phyloP scores from a whole-genome alignment of 2,329 filamentous ascomycete genomes.

The Raffaelea arxii region DNA sequence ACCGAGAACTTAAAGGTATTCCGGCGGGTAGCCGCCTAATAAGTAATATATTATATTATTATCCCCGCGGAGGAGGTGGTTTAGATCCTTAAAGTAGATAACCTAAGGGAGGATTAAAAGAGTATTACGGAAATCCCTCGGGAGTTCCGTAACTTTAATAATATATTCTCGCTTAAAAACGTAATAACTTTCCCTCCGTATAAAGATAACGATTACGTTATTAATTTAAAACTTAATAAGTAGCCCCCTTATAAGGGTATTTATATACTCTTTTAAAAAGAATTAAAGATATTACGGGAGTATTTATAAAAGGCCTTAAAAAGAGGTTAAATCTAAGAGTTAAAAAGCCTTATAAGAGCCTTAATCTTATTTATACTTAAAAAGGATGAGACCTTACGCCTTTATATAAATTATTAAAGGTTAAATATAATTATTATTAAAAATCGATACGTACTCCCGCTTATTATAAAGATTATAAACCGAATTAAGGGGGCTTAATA shows the following conservation, averaged over 20 bases:
- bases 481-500: neutral
- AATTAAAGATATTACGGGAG: neutral
- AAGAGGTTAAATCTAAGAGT: neutral
- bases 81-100: no score
- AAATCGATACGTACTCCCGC: neutral
- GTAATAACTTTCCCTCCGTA: neutral
- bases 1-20: no score
- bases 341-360: neutral
- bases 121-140: no score
- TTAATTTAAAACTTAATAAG: neutral
- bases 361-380: neutral
- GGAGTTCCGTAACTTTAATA: no score
- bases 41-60: no score
- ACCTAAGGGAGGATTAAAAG: no score
- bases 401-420: neutral
- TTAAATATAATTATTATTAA: neutral
- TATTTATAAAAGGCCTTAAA: neutral
- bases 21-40: no score
- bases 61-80: no score
- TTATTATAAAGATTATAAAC: neutral
- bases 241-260: neutral
- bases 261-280: neutral
- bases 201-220: neutral
- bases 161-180: no score
- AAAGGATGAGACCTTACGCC: no score